Percentiles rank a stretch among this genome's conserved stretches.
These are phyloP conservation scores for Circinella minor DNA, from an alignment of 371 early-diverging fungal genomes.

Conservation along the genomic window DNA sequence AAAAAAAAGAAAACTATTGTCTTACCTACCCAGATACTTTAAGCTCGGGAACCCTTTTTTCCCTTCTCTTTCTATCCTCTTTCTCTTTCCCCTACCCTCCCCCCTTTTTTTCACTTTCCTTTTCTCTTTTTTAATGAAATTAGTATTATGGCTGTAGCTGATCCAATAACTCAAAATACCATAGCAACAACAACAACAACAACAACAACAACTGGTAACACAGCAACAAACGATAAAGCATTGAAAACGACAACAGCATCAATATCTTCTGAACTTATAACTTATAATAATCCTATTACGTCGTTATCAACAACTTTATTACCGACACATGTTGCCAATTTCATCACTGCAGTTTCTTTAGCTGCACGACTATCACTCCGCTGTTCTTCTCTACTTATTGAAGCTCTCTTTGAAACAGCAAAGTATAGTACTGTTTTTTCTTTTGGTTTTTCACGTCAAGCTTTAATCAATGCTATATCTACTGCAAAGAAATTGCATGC, in stretches of 20 bases:
- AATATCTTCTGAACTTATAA: neutral
- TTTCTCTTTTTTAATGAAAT: neutral
- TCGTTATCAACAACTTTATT: conserved; percentile 40
- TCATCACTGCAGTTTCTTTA: conserved; percentile 44
- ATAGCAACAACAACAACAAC: neutral
- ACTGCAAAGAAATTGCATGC: conserved; percentile 60
- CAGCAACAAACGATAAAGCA: neutral
- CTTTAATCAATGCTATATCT: conserved; percentile 59
- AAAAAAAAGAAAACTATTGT: too few relatives aligned
- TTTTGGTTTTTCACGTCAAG: conserved; percentile 60
- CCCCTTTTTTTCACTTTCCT: neutral
- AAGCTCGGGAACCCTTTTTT: neutral
- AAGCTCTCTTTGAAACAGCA: conserved; percentile 64
- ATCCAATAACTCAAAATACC: neutral
- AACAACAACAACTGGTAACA: neutral
- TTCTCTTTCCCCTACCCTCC: neutral
- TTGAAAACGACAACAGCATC: neutral
- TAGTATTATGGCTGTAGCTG: neutral
- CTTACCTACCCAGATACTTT: too few relatives aligned
- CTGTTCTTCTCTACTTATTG: conserved; percentile 44
- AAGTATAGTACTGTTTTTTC: conserved; percentile 65
- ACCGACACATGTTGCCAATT: conserved; percentile 48
- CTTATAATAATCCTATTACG: neutral
- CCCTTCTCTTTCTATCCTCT: neutral
- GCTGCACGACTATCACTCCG: conserved; percentile 49